Conservation (phyloP, 208 protist species). For the Herpetomonas tarakana region DNA sequence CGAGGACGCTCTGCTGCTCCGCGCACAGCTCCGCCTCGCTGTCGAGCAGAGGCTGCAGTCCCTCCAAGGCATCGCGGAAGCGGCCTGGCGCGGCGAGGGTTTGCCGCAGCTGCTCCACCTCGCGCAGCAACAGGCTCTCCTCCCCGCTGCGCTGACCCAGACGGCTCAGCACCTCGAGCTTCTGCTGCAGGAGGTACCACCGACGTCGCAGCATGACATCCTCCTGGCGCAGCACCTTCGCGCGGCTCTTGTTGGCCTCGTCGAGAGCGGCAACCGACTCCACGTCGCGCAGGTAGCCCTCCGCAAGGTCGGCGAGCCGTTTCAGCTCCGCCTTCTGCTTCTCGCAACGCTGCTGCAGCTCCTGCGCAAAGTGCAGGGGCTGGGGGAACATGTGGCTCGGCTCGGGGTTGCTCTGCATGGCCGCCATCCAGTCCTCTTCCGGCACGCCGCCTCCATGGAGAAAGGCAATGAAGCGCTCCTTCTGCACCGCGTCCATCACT, state of each 20-base stretch:
- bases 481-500: slow-evolving; percentile 45
- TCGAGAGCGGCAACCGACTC: slow-evolving; percentile 35
- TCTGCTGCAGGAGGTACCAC: slow-evolving; percentile 43
- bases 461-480: slow-evolving; percentile 56
- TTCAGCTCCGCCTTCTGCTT: slow-evolving; percentile 50
- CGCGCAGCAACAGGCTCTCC: slow-evolving; percentile 37
- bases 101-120: slow-evolving; percentile 32
- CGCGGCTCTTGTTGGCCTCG: slow-evolving; percentile 32
- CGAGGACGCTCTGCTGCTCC: slow-evolving; percentile 6
- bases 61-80: slow-evolving; percentile 33
- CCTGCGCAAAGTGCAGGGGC: slow-evolving; percentile 68
- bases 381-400: slow-evolving; percentile 48
- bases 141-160: slow-evolving; percentile 28
- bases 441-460: slow-evolving; percentile 46
- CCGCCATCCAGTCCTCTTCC: slow-evolving; percentile 52
- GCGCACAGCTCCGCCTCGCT: slow-evolving; percentile 40
- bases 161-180: slow-evolving; percentile 56
- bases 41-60: slow-evolving; percentile 46
- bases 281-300: slow-evolving; percentile 30
- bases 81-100: slow-evolving; percentile 44
- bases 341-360: slow-evolving; percentile 47
- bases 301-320: slow-evolving; percentile 30
- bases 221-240: slow-evolving; percentile 38
- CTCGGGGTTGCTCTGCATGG: slow-evolving; percentile 53
- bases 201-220: slow-evolving; percentile 62